Evolutionary conservation across 306 rosid genomes (phyloP), one percentile per base, ranked within the genome.

Genomic region (Comarum palustre): DNA sequence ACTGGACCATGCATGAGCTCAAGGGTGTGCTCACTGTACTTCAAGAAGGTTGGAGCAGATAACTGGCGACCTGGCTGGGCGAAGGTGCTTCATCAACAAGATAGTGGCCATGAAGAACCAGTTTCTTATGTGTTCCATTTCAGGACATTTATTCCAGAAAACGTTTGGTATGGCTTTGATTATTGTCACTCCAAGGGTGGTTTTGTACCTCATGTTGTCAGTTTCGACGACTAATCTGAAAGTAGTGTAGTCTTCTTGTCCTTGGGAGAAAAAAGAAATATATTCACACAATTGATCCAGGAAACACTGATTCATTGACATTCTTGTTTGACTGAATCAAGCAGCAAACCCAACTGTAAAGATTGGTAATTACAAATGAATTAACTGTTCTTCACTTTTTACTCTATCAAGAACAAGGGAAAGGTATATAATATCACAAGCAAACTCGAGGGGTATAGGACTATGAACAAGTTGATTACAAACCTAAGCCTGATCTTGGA

Each of bases 381-480:
- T n/a, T 22, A 11, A 7, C 29, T n/a, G 68, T 38, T 76, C 63
- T 71, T 58, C 70, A 60, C 77, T 66, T 73, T 68, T 57, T 43
- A 16, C 64, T 36, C 73, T 70, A 65, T 51, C 70, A 63, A 60
- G 66, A 41, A 68, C 2, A 14, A 15, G 47, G 38, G n/a, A 66
- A 55, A 79, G 66, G 58, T 70, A 34, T 38, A 55, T 58, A 59
- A 66, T 29, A 74, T 57, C 39, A 46, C 46, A 25, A 4, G 66
- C 45, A 59, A 76, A 70, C 65, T 52, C 73, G 69, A 78, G 77
- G 80, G 45, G 64, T 77, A 80, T 77, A 65, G 66, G 77, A 75
- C 85, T 88, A 87, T 90, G 88, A 78, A 86, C 90, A 89, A 69
- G 75, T 74, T 73, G 79, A 74, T 72, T 32, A 66, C 17, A 8